Percentiles rank a stretch among this genome's conserved stretches.
Conservation (phyloP, 768 basidiomycete species). For the Mrakia gelida region DNA sequence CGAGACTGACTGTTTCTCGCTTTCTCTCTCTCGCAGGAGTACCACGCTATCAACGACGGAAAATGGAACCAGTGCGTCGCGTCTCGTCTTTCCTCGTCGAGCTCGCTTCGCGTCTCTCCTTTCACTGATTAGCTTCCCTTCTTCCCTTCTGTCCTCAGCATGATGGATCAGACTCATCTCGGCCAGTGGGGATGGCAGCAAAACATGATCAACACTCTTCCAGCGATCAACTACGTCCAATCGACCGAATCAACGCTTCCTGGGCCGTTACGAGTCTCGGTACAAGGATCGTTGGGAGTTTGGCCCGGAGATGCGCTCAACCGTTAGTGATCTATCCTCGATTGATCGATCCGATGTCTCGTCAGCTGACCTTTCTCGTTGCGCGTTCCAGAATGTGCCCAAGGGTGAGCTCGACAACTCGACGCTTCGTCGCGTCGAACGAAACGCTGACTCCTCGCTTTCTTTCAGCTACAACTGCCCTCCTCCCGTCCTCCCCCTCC, state of each 20-base stretch:
- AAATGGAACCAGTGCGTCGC: conserved; percentile 60
- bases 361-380: neutral
- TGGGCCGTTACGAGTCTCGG: conserved; percentile 61
- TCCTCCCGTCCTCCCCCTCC: conserved; percentile 47
- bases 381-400: conserved; percentile 17
- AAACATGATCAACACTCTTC: conserved; percentile 58
- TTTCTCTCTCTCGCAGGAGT: conserved; percentile 52
- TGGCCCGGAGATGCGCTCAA: conserved; percentile 31
- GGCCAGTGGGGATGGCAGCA: conserved; percentile 68
- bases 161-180: conserved; percentile 70
- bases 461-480: conserved; percentile 37
- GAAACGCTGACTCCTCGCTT: neutral
- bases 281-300: conserved; percentile 50
- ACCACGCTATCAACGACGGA: conserved; percentile 58
- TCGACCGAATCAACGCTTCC: conserved; percentile 56
- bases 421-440: neutral
- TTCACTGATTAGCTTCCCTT: too few relatives aligned
- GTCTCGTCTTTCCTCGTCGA: neutral
- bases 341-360: neutral
- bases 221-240: conserved; percentile 38
- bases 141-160: conserved; percentile 43
- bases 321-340: neutral
- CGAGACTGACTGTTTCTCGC: neutral
- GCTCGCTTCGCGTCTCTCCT: too few relatives aligned
- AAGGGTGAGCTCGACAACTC: neutral